Evolutionary conservation across 306 rosid genomes (phyloP).

Genomic region (Arachis hypogaea): DNA sequence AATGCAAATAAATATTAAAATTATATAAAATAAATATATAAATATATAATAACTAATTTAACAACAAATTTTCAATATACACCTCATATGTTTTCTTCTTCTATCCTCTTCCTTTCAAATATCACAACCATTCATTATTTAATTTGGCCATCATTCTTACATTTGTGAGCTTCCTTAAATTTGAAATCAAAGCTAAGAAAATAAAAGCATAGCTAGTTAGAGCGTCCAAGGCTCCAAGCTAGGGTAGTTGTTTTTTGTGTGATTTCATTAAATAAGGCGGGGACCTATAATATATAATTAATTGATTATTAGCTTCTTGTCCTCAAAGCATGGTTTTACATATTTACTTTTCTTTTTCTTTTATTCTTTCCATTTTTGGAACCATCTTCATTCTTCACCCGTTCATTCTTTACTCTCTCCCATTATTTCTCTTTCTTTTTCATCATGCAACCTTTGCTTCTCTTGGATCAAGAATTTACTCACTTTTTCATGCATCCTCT

Average conservation of each 20-base stretch:
- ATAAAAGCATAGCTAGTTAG: background rate
- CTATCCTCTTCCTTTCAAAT: background rate
- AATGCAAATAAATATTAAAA: too few species aligned
- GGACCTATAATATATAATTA: conserved; percentile 25
- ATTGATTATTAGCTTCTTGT: conserved; percentile 46
- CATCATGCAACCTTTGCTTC: conserved; percentile 35
- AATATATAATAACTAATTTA: too few species aligned
- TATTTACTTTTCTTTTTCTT: too few species aligned
- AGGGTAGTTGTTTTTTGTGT: conserved; percentile 26
- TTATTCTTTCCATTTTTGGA: conserved; percentile 17
- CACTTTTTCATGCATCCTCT: conserved; percentile 14
- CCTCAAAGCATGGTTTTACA: conserved; percentile 51
- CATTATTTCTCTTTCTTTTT: background rate
- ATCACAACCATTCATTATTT: background rate
- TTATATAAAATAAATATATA: too few species aligned
- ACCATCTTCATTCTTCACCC: background rate
- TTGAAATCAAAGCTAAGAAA: background rate
- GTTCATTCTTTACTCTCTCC: background rate
- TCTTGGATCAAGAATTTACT: conserved; percentile 28
- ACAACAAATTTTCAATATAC: too few species aligned
- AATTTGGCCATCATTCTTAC: background rate
- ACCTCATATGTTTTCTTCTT: background rate
- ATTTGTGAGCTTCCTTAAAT: background rate
- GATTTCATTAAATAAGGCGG: conserved; percentile 41
- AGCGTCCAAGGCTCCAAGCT: conserved; percentile 14